Evolutionary conservation across 805 yeast genomes (phyloP), one percentile per base, ranked within the genome.

Genomic region (Grigorovia transvaalensis): DNA sequence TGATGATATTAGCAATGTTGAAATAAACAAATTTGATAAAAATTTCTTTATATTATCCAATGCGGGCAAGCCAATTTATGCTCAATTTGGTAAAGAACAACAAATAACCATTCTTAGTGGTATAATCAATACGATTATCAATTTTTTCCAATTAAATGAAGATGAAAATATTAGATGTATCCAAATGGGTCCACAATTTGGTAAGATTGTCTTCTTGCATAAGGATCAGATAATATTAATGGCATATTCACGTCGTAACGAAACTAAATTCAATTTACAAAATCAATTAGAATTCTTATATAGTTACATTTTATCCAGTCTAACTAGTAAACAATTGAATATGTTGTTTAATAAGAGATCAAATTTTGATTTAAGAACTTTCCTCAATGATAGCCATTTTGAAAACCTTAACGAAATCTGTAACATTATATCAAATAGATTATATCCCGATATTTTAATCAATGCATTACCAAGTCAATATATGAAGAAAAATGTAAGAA

Each of bases 11-110:
- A n/a, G n/a, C 4, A 30, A 50, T 18, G 35, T 41, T 45, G 48
- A 45, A 11, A 23, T 51, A 2, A 42, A 48, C 9, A 35, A 47
- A 1, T 51, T 53, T 29, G 68, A 67, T 46, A 88, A 88, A 64
- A 95, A 88, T 54, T 86, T 84, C 61, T 84, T 87, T 58, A 78
- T 89, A 2, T 71, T 89, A 9, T 85, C 95, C 0, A 71, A 82
- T 1, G 95, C 96, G 1, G 96, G 96, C 0, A 89, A 89, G 63
- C 95, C 95, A 1, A 83, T 89, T 6, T 89, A 84, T 66, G 79
- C 95, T 1, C 72, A 83, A 74, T 79, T 82, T 62, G 95, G 93
- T 1, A 71, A 80, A 1, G 90, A 86, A 50, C 82, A 80, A 41
- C 50, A 54, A 33, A 72, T 84, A 1, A 69, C 85, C 45, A 84